A percentile compares a stretch with the other conserved stretches of the same genome.
Conservation (phyloP, 2,329 filamentous ascomycete genomes). For the Pseudocercospora pini-densiflorae region DNA sequence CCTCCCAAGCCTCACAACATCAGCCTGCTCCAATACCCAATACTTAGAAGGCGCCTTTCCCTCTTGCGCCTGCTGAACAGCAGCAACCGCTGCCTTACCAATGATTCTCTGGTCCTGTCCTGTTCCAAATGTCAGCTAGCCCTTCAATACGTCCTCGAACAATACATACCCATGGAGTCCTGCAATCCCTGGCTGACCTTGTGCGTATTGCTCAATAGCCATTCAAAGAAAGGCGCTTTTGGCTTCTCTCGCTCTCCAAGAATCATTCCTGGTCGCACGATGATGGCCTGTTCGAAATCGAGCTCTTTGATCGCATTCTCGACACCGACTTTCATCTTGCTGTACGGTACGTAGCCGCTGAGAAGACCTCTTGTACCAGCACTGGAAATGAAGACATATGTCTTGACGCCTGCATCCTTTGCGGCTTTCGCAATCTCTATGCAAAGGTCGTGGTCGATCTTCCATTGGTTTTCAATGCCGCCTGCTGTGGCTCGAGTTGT, state of each 20-base stretch:
- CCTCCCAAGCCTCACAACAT: conserved; percentile 23
- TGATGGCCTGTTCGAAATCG: conserved; percentile 44
- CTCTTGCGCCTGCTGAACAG: conserved; percentile 22
- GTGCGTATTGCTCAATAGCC: conserved; percentile 24
- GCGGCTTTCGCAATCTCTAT: conserved; percentile 43
- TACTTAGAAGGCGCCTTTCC: conserved; percentile 26
- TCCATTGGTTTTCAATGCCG: conserved; percentile 42
- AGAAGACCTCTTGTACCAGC: conserved; percentile 39
- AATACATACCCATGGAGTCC: conserved; percentile 22
- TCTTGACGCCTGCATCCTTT: conserved; percentile 43
- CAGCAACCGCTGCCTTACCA: conserved; percentile 25
- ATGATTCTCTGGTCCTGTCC: conserved; percentile 27
- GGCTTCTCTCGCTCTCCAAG: conserved; percentile 32
- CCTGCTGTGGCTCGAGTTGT: conserved; percentile 42
- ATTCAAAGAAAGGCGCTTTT: conserved; percentile 29
- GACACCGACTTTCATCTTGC: conserved; percentile 45
- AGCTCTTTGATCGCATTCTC: conserved; percentile 43
- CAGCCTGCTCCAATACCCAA: conserved; percentile 27
- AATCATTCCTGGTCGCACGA: conserved; percentile 45
- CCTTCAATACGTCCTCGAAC: neutral
- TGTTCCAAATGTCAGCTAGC: conserved; percentile 10
- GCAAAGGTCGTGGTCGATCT: conserved; percentile 45
- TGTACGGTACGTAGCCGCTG: conserved; percentile 40
- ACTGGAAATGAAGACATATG: conserved; percentile 44
- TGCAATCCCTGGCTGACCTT: conserved; percentile 23